Conservation (phyloP, 108 stramenopile genomes). For the Seminavis robusta region DNA sequence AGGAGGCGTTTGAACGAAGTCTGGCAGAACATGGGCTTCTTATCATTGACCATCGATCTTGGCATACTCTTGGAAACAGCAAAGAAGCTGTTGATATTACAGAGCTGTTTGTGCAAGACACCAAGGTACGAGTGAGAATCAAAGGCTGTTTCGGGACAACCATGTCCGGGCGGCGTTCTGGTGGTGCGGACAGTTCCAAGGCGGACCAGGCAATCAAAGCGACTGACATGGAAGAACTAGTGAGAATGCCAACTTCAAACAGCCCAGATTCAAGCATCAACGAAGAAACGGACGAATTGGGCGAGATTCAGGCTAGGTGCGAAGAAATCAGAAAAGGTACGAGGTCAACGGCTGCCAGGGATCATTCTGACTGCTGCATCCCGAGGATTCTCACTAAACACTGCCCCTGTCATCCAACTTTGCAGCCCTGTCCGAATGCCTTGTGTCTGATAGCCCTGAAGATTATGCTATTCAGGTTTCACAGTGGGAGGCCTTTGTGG, state of each 20-base stretch:
- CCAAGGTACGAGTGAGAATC: background rate
- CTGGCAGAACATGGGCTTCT: constrained; percentile 28
- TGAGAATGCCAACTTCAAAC: too few species aligned
- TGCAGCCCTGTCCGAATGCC: background rate
- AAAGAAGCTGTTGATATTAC: constrained; percentile 18
- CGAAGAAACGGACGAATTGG: background rate
- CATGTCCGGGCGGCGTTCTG: background rate
- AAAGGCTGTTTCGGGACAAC: background rate
- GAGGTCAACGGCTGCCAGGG: too few species aligned
- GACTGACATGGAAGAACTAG: too few species aligned
- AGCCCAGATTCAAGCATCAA: too few species aligned
- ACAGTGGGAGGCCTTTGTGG: constrained; percentile 7
- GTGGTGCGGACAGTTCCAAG: background rate
- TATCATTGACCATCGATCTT: constrained; percentile 37
- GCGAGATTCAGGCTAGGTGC: background rate
- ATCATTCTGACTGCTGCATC: too few species aligned
- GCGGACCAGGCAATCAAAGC: background rate
- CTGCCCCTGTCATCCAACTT: too few species aligned
- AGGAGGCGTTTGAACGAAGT: constrained; percentile 24
- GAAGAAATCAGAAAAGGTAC: background rate
- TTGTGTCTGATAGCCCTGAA: background rate
- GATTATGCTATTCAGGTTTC: constrained; percentile 4
- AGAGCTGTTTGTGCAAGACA: constrained; percentile 25
- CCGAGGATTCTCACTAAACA: too few species aligned
- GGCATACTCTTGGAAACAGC: constrained; percentile 14